These are phyloP conservation scores for Colletotrichum lentis DNA, from an alignment of 2,329 filamentous ascomycete species.

Conservation along the genomic window DNA sequence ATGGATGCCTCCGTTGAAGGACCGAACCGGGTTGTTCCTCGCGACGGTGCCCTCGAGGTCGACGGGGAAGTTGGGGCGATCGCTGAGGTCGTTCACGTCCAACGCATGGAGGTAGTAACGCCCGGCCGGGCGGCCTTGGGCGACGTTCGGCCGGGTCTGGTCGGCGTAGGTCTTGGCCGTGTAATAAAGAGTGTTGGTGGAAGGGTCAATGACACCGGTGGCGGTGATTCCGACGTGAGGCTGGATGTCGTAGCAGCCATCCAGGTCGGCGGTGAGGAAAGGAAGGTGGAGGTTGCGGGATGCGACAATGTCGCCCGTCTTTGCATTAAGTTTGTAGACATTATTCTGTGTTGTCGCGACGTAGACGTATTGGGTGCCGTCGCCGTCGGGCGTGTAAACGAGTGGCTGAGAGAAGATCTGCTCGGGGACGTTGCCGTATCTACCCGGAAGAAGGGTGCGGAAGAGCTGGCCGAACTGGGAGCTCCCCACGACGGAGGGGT, in stretches of 20 bases:
- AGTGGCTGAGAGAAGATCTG: slow-evolving; percentile 62
- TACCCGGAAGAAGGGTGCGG: slow-evolving; percentile 60
- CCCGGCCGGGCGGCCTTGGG: slow-evolving; percentile 48
- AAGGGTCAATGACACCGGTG: slow-evolving; percentile 57
- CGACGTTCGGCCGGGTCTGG: slow-evolving; percentile 43
- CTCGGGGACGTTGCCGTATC: slow-evolving; percentile 58
- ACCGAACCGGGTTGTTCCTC: slow-evolving; percentile 57
- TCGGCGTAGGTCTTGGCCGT: slow-evolving; percentile 54
- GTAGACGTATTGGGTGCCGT: slow-evolving; percentile 61
- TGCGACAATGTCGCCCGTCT: slow-evolving; percentile 60
- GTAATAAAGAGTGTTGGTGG: slow-evolving; percentile 55
- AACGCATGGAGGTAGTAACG: slow-evolving; percentile 51
- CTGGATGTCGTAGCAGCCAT: slow-evolving; percentile 58
- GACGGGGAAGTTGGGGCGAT: slow-evolving; percentile 56
- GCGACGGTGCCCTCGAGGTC: slow-evolving; percentile 56
- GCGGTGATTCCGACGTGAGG: slow-evolving; percentile 57
- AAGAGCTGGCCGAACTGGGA: slow-evolving; percentile 65
- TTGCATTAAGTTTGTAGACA: slow-evolving; percentile 63
- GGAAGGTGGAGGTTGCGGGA: slow-evolving; percentile 58
- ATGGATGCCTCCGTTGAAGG: slow-evolving; percentile 61
- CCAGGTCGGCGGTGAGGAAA: slow-evolving; percentile 58
- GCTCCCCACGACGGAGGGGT: slow-evolving; percentile 64
- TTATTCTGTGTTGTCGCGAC: slow-evolving; percentile 67
- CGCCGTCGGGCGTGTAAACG: slow-evolving; percentile 57
- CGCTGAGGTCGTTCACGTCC: slow-evolving; percentile 50